These are phyloP conservation scores for Achlya hypogyna DNA, from an alignment of 352 stramenopile species.

Conservation along the genomic window DNA sequence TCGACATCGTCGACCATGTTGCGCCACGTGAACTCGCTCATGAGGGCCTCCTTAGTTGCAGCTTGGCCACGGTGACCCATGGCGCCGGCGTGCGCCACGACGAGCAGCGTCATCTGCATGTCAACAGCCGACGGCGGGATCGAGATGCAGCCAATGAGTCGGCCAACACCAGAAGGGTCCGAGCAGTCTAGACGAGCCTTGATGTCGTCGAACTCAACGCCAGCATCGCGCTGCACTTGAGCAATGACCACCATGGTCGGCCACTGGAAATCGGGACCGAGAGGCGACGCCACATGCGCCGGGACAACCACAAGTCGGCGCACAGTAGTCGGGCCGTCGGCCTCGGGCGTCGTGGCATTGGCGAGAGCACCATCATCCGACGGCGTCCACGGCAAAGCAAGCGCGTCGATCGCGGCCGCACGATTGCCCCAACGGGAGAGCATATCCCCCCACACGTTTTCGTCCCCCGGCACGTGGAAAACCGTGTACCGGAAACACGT, in stretches of 20 bases:
- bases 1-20: conserved; percentile 13
- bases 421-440: conserved; percentile 23
- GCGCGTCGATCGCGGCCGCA: not conserved
- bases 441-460: conserved; percentile 30
- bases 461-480: conserved; percentile 24
- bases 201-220: not conserved
- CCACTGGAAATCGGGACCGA: conserved; percentile 1
- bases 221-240: not conserved
- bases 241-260: not conserved
- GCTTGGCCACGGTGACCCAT: conserved; percentile 24
- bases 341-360: too few relatives aligned
- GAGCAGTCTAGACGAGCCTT: not conserved
- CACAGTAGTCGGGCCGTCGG: too few relatives aligned
- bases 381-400: not conserved
- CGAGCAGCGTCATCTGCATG: conserved; percentile 22
- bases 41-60: conserved; percentile 18
- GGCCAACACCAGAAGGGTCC: not conserved
- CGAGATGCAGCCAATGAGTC: conserved; percentile 2
- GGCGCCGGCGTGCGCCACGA: conserved; percentile 24
- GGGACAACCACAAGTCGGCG: too few relatives aligned
- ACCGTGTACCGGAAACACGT: conserved; percentile 24
- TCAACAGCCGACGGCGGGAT: conserved; percentile 9
- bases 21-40: conserved; percentile 18
- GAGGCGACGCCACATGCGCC: not conserved
- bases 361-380: too few relatives aligned